Evolutionary conservation across 768 basidiomycete species (phyloP).

Genomic region (Pulveroboletus ravenelii): DNA sequence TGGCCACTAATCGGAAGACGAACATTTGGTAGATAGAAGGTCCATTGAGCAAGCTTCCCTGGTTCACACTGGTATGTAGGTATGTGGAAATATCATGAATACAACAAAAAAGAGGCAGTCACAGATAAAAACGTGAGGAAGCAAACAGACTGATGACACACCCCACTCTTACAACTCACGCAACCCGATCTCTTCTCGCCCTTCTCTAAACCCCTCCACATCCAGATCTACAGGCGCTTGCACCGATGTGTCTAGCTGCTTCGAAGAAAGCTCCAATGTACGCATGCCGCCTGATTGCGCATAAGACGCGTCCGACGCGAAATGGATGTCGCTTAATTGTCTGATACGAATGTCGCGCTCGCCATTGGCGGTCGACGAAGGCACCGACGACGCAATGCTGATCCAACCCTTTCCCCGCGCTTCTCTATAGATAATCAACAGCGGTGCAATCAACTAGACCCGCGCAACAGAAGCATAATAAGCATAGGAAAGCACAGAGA

Average conservation of each 20-base stretch:
- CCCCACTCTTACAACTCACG: neutral
- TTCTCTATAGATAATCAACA: conserved; percentile 38
- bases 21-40: no score
- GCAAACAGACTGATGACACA: neutral
- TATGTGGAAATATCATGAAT: no score
- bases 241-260: neutral
- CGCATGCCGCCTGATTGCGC: neutral
- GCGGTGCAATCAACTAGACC: conserved; percentile 33
- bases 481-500: neutral
- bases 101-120: neutral
- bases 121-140: neutral
- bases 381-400: conserved; percentile 10
- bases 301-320: conserved; percentile 12
- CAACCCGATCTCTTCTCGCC: conserved; percentile 45
- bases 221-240: conserved; percentile 40
- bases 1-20: no score
- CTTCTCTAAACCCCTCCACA: conserved; percentile 37
- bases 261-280: conserved; percentile 6
- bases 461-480: neutral
- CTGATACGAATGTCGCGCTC: conserved; percentile 9
- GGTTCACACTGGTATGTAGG: no score
- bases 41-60: no score
- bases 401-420: conserved; percentile 36
- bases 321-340: conserved; percentile 23
- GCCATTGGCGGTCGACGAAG: neutral